These are phyloP conservation scores for Amanita thiersii DNA, from an alignment of 768 basidiomycete genomes.

Conservation along the genomic window DNA sequence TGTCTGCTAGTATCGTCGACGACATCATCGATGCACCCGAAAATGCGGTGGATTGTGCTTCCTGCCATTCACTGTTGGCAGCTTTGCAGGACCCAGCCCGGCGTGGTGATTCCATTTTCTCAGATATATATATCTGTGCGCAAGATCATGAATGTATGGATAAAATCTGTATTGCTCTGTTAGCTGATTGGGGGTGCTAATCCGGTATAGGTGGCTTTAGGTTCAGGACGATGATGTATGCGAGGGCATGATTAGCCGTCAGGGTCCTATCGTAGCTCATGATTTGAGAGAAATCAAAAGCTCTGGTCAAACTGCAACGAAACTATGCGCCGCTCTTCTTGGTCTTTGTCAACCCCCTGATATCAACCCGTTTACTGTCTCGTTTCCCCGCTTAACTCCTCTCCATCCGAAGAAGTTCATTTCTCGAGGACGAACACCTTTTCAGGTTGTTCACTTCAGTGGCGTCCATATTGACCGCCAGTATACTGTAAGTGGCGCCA, in stretches of 20 bases:
- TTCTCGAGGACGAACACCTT: constrained; percentile 32
- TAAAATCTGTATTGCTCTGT: neutral
- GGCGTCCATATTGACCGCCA: constrained; percentile 55
- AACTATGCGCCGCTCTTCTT: constrained; percentile 46
- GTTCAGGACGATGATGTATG: constrained; percentile 53
- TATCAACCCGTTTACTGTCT: constrained; percentile 34
- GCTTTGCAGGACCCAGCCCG: constrained; percentile 37
- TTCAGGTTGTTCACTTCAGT: constrained; percentile 54
- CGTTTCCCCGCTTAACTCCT: constrained; percentile 36
- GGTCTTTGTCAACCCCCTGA: constrained; percentile 45
- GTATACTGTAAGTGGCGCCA: constrained; percentile 32
- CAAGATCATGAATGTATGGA: constrained; percentile 28
- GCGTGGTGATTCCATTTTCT: constrained; percentile 42
- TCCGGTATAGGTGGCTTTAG: constrained; percentile 17
- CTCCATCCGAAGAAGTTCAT: constrained; percentile 22
- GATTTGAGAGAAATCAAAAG: constrained; percentile 41
- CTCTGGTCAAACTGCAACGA: constrained; percentile 38
- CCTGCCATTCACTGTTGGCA: constrained; percentile 42
- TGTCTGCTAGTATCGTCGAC: constrained; percentile 24
- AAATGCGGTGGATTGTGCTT: constrained; percentile 37
- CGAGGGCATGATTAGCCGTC: constrained; percentile 36
- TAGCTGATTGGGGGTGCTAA: neutral
- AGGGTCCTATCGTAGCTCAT: constrained; percentile 53
- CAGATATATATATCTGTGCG: constrained; percentile 36
- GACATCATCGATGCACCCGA: constrained; percentile 35